phyloP scores from a whole-genome alignment of 768 basidiomycete species.

The Naganishia friedmannii region DNA sequence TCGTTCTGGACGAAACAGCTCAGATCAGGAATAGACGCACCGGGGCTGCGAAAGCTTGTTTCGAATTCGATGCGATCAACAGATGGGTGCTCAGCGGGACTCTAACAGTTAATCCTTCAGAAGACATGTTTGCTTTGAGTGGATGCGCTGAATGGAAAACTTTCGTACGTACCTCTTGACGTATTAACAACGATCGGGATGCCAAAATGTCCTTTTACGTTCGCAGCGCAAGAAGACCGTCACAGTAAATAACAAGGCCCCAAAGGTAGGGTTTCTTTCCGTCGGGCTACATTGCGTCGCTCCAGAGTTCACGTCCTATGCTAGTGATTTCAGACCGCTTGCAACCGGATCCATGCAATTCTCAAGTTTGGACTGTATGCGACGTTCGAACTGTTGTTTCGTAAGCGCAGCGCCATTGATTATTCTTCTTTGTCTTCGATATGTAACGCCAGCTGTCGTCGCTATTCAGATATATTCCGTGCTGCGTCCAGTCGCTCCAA shows the following conservation, averaged over 20 bases:
- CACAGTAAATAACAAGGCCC: constrained; percentile 49
- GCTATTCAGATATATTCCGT: too few relatives aligned
- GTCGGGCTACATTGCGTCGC: neutral
- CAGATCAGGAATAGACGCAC: constrained; percentile 50
- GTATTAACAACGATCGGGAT: too few relatives aligned
- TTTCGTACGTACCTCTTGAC: constrained; percentile 55
- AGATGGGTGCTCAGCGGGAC: constrained; percentile 68
- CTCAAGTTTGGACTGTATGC: constrained; percentile 55
- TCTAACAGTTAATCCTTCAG: constrained; percentile 64
- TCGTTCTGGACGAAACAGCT: constrained; percentile 70
- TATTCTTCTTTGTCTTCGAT: too few relatives aligned
- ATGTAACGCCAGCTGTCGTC: too few relatives aligned
- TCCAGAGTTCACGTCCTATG: neutral
- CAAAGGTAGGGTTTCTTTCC: constrained; percentile 53
- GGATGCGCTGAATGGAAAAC: constrained; percentile 61
- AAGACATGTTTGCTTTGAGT: constrained; percentile 57
- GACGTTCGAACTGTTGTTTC: too few relatives aligned
- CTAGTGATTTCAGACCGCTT: constrained; percentile 51
- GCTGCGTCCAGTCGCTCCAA: too few relatives aligned
- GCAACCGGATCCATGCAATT: constrained; percentile 58
- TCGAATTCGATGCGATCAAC: constrained; percentile 58
- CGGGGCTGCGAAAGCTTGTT: constrained; percentile 61
- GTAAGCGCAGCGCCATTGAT: too few relatives aligned
- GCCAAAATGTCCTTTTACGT: constrained; percentile 53
- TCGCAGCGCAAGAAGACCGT: constrained; percentile 46